Percentiles rank a stretch among this genome's conserved stretches.
Conservation (phyloP, 768 basidiomycete species). For the Lactarius vividus region DNA sequence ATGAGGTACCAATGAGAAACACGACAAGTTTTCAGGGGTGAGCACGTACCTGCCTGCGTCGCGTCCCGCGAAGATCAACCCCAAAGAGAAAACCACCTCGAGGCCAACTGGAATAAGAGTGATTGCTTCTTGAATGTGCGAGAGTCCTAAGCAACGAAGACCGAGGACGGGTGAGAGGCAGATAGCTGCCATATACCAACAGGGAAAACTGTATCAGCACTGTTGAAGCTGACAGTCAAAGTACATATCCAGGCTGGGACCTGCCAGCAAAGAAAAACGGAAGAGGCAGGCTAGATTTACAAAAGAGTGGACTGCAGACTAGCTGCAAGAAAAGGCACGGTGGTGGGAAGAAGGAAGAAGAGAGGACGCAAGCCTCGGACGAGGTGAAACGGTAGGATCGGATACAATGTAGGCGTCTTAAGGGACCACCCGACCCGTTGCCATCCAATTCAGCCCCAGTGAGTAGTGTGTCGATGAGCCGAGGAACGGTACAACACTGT, state of each 20-base stretch:
- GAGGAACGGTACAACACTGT: background rate
- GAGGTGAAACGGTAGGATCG: background rate
- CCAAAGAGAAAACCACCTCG: constrained; percentile 57
- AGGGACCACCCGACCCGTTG: background rate
- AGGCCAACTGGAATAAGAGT: constrained; percentile 63
- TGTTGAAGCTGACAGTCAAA: constrained; percentile 25
- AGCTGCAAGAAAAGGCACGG: constrained; percentile 36
- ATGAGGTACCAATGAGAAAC: constrained; percentile 1
- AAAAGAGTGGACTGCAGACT: constrained; percentile 52
- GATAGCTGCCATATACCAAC: constrained; percentile 31
- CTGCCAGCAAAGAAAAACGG: constrained; percentile 30
- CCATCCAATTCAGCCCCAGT: background rate
- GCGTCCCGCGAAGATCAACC: constrained; percentile 50
- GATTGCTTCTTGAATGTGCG: constrained; percentile 43
- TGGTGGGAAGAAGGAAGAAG: background rate
- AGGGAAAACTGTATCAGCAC: constrained; percentile 27
- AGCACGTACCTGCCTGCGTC: constrained; percentile 47
- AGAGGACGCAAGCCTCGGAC: background rate
- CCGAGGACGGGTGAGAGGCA: constrained; percentile 71
- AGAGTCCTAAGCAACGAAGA: constrained; percentile 64
- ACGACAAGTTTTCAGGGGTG: background rate
- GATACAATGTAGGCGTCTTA: background rate
- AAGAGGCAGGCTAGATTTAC: constrained; percentile 21
- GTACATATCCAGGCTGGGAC: constrained; percentile 39
- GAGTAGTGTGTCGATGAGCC: background rate